Percentiles rank a stretch among this genome's conserved stretches.
Conservation (phyloP, 495 filamentous ascomycete species). For the Wilcoxina mikolae region DNA sequence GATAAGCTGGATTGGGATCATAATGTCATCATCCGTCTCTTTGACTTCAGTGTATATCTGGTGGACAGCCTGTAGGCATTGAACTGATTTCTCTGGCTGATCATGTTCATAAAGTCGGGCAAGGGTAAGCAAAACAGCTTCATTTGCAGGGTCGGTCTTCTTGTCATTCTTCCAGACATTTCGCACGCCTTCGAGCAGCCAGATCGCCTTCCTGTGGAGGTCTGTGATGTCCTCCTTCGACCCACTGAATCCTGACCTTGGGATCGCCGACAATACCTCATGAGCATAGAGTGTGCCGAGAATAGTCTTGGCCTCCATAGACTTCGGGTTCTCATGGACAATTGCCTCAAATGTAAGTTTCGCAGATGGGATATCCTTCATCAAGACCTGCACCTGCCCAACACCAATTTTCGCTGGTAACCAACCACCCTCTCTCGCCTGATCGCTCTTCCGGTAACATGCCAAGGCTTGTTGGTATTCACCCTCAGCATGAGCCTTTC, state of each 20-base stretch:
- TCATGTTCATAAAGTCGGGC: conserved; percentile 78
- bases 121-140: conserved; percentile 82
- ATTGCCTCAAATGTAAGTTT: conserved; percentile 92
- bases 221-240: conserved; percentile 73
- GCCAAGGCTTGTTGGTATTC: conserved; percentile 56
- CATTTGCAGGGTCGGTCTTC: conserved; percentile 61
- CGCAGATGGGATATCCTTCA: conserved; percentile 70
- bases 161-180: conserved; percentile 81
- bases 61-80: conserved; percentile 74
- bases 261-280: conserved; percentile 56
- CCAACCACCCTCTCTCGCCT: conserved; percentile 76
- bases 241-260: conserved; percentile 45
- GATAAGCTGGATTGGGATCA: conserved; percentile 72
- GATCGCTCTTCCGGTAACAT: conserved; percentile 75
- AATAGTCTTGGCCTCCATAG: conserved; percentile 77
- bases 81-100: conserved; percentile 73
- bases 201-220: conserved; percentile 69
- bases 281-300: conserved; percentile 83
- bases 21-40: conserved; percentile 46
- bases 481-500: conserved; percentile 66
- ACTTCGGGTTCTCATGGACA: conserved; percentile 47
- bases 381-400: conserved; percentile 72
- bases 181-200: conserved; percentile 67
- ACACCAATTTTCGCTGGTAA: conserved; percentile 84
- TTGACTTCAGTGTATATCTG: conserved; percentile 38